Conservation (phyloP, 1,284 basidiomycete species). For the Schizophyllum commune region DNA sequence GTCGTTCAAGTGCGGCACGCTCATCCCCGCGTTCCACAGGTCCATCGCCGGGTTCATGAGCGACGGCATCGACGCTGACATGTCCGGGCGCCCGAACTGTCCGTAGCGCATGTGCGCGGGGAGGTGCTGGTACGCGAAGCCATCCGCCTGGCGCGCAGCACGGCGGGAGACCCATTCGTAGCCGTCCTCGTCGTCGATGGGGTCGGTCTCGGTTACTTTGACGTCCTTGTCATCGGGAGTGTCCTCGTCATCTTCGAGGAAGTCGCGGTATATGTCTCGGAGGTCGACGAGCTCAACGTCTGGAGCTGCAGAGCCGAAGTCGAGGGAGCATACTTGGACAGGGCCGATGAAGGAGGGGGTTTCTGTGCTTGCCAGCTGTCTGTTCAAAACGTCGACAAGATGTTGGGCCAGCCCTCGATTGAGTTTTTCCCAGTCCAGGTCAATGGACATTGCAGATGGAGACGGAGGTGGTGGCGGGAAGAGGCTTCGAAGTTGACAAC, state of each 20-base stretch:
- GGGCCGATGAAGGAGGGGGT: conserved; percentile 93
- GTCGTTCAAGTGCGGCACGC: conserved; percentile 15
- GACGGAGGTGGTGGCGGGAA: too few relatives aligned
- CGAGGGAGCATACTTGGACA: conserved; percentile 76
- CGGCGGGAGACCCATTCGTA: conserved; percentile 75
- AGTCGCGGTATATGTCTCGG: conserved; percentile 91
- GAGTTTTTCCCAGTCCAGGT: conserved; percentile 71
- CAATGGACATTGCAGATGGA: conserved; percentile 56
- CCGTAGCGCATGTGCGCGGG: conserved; percentile 68
- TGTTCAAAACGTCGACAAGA: conserved; percentile 76
- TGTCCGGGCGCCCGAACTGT: conserved; percentile 40
- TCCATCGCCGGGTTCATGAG: conserved; percentile 35
- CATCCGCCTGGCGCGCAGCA: conserved; percentile 50
- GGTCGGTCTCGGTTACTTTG: conserved; percentile 44
- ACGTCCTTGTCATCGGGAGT: conserved; percentile 38
- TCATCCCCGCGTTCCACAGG: conserved; percentile 35
- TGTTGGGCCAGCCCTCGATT: conserved; percentile 64
- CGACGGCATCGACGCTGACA: conserved; percentile 49
- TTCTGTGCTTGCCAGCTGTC: conserved; percentile 60
- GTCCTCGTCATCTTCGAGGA: conserved; percentile 79
- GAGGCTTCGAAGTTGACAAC: too few relatives aligned
- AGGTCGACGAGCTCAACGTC: conserved; percentile 89
- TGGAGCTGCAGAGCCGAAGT: conserved; percentile 80
- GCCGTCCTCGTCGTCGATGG: conserved; percentile 46
- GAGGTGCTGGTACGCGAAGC: conserved; percentile 46